Percentiles rank a stretch among this genome's conserved stretches.
These are phyloP conservation scores for Paracamarosporium sp. DNA, from an alignment of 2,329 filamentous ascomycete genomes.

Conservation along the genomic window DNA sequence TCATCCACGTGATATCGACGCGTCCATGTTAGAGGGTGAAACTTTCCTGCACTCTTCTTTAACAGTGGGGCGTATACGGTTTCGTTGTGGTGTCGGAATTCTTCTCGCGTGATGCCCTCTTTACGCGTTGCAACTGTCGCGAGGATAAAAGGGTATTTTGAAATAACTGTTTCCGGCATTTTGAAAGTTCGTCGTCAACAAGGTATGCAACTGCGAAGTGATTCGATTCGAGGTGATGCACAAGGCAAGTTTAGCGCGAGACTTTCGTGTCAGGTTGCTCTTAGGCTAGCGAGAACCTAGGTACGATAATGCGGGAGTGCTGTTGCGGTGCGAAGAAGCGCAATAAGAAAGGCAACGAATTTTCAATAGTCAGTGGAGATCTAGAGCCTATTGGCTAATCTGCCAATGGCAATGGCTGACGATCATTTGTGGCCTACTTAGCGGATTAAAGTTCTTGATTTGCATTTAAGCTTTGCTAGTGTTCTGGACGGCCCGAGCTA, in stretches of 20 bases:
- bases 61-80: slow-evolving; percentile 16
- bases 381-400: no score
- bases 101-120: slow-evolving; percentile 17
- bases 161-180: slow-evolving; percentile 17
- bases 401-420: no score
- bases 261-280: no score
- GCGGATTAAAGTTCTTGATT: background rate
- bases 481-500: background rate
- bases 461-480: background rate
- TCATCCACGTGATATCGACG: slow-evolving; percentile 23
- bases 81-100: slow-evolving; percentile 24
- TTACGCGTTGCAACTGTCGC: slow-evolving; percentile 20
- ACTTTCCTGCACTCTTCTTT: slow-evolving; percentile 17
- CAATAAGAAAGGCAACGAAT: background rate
- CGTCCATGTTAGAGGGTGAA: slow-evolving; percentile 25
- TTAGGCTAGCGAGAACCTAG: background rate
- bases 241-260: no score
- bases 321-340: background rate
- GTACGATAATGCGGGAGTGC: background rate
- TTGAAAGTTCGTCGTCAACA: background rate
- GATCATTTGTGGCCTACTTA: no score
- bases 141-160: slow-evolving; percentile 21
- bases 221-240: background rate
- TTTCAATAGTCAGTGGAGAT: background rate
- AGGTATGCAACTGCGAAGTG: background rate